Conservation (phyloP, 2,329 filamentous ascomycete genomes). For the Colletotrichum orchidophilum region DNA sequence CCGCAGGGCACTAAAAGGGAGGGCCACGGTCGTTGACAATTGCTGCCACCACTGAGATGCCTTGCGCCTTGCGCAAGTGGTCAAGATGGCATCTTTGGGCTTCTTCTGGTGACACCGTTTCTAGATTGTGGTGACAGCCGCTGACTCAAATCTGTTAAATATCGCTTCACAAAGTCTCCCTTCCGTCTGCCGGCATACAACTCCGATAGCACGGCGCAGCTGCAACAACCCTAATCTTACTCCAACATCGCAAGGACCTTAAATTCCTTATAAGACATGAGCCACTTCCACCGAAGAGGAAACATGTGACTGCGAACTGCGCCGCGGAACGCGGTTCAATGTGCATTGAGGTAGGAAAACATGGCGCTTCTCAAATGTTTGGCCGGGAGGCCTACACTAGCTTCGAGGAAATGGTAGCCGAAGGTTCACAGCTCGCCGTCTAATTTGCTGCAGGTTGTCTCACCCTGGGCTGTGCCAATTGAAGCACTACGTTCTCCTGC, state of each 20-base stretch:
- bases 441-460: background rate
- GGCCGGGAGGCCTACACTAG: background rate
- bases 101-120: background rate
- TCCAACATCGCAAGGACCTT: conserved; percentile 16
- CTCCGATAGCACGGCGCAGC: conserved; percentile 7
- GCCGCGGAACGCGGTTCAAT: background rate
- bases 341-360: background rate
- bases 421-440: background rate
- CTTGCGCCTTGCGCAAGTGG: background rate
- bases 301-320: conserved; percentile 2
- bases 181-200: conserved; percentile 16
- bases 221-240: conserved; percentile 6
- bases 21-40: background rate
- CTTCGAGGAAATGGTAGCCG: background rate
- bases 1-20: conserved; percentile 13
- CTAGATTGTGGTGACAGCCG: background rate
- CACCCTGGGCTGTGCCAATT: background rate
- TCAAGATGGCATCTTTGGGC: background rate
- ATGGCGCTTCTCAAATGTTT: background rate
- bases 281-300: background rate
- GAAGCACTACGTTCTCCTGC: background rate
- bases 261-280: conserved; percentile 8
- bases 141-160: background rate
- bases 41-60: background rate
- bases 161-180: conserved; percentile 10